Evolutionary conservation across 1,284 basidiomycete species (phyloP), one percentile per base, ranked within the genome.

Genomic region (Laetiporus sulphureus): DNA sequence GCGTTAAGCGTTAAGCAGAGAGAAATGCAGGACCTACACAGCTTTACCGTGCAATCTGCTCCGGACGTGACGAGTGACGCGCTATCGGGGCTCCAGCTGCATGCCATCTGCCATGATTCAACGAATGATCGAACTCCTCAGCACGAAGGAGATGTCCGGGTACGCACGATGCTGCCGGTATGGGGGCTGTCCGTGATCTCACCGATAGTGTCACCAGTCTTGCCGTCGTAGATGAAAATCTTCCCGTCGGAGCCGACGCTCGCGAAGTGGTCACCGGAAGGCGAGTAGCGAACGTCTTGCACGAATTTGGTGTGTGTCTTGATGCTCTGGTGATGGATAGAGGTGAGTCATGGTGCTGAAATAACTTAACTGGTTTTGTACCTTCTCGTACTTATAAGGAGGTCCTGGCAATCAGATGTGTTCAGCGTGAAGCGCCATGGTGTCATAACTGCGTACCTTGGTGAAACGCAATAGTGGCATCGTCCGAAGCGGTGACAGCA

Each of bases 171-270:
- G 52, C 75, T 83, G 37, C 88, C 86, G 54, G 78, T 79, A 57
- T 91, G 87, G 3, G 76, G 72, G 45, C 59, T 72, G 33, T 79
- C 77, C 8, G 72, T 71, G 33, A 91, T 60, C 54, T 90, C 84
- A 16, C 69, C 74, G 38, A 87, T 54, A 6, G 80, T 80, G 27
- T 96, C 91, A 2, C 93, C 94, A 3, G 79, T 83, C 64, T 88
- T 83, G 22, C 95, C 96, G 50, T 97, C 91, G 61, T 96, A 98
- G 16, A 99, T 55, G 66, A 96, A 89, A 16, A 85, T 68, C 66
- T 93, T 95, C 36, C 75, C 79, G 64, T 99, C 96, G 3, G 91
- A 90, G 21, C 92, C 95, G 12, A 91, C 92, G 35, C 91, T 93
- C 12, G 81, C 87, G 59, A 98, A 97, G 19, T 82, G 68, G 36